Base-by-base conservation (phyloP, 345 rosid genomes). In the Linum tenue region DNA sequence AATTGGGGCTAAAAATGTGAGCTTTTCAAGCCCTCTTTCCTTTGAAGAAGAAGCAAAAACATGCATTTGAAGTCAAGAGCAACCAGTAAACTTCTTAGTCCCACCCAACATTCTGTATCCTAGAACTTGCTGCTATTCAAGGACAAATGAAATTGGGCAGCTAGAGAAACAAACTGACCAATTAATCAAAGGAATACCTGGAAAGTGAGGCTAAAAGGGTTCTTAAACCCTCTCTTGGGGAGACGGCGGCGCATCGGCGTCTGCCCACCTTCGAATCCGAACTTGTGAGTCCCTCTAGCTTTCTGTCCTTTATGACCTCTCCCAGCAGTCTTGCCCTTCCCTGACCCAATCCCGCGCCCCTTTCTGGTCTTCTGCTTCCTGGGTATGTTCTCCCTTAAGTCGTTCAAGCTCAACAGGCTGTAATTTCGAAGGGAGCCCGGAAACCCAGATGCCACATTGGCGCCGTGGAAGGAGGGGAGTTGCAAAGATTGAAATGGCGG, bases 231-330 rank as follows among this genome's bases (percentile, higher is more conserved):
- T 61, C 98, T 81, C 75, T 92, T 92, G 0, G 98, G 98, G 70
- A 90, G 43, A 15, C 97, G 85, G 1, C 98, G 88, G 14, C 98
- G 91, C 80, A 92, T 50, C 0, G 98, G 98, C 3, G 98, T 90
- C 76, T 92, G 98, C 0, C 98, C 98, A 64, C 98, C 98, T 82
- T 90, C 98, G 64, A 92, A 92, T 8, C 98, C 98, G 63, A 88
- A 84, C 79, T 88, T 90, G 75, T 81, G 74, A 15, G 86, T 81
- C 37, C 96, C 96, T 73, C 98, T 80, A 1, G 97, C 97, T 67
- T 80, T 90, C 81, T 94, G 99, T 0, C 97, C 97, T 79, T 94
- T 94, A 70, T 94, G 99, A 62, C 99, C 97, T 67, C 97, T 78
- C 55, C 97, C 97, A 1, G 96, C 97, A 51, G 99, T 94, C 82